phyloP scores from a whole-genome alignment of 257 asterid genomes.

The Solanum sejunctum region DNA sequence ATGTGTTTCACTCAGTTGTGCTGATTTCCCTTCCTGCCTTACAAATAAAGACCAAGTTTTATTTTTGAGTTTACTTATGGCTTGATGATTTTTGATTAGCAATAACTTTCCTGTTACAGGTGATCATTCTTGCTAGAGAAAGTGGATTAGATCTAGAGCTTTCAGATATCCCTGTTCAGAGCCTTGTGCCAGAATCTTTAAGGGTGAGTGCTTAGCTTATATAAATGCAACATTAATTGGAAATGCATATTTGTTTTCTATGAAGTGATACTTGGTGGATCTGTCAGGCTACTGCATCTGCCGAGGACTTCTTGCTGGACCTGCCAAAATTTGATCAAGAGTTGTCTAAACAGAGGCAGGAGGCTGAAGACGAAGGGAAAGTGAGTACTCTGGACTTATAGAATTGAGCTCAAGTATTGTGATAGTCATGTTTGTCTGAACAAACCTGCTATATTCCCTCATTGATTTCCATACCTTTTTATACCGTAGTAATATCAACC shows the following conservation, averaged over 20 bases:
- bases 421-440: neutral
- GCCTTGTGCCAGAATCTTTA: slow-evolving; percentile 75
- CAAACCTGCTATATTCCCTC: neutral
- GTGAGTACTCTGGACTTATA: slow-evolving; percentile 31
- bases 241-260: neutral
- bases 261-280: slow-evolving; percentile 10
- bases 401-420: neutral
- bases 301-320: slow-evolving; percentile 63
- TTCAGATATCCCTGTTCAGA: slow-evolving; percentile 72
- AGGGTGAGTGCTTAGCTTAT: slow-evolving; percentile 30
- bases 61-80: neutral
- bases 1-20: neutral
- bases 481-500: neutral
- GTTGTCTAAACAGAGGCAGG: slow-evolving; percentile 60
- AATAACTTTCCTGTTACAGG: slow-evolving; percentile 36
- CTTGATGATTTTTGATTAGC: neutral
- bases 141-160: slow-evolving; percentile 74
- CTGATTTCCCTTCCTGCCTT: neutral
- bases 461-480: neutral
- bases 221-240: neutral
- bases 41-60: neutral
- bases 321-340: slow-evolving; percentile 66
- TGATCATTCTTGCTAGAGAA: slow-evolving; percentile 94
- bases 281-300: slow-evolving; percentile 51
- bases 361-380: slow-evolving; percentile 82